phyloP scores from a whole-genome alignment of 2,329 filamentous ascomycete species.

The Neopestalotiopsis sp. region DNA sequence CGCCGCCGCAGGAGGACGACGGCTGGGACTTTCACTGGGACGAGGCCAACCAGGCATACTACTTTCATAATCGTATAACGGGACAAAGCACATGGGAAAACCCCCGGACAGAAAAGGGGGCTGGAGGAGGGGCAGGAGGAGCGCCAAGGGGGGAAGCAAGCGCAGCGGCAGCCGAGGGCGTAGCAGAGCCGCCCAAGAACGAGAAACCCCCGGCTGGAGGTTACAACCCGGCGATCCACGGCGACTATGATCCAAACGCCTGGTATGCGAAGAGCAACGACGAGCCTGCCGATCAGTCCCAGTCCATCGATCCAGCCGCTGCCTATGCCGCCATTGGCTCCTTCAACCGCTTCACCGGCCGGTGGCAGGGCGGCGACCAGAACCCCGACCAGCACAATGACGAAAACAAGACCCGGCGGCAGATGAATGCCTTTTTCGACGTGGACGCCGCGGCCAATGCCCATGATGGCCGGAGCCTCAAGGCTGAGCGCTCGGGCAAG shows the following conservation, averaged over 20 bases:
- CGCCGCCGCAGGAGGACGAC: slow-evolving; percentile 59
- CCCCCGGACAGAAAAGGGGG: slow-evolving; percentile 68
- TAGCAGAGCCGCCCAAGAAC: slow-evolving; percentile 37
- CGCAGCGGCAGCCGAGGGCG: slow-evolving; percentile 28
- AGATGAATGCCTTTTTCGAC: slow-evolving; percentile 95
- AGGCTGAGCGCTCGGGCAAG: slow-evolving; percentile 87
- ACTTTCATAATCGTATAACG: slow-evolving; percentile 86
- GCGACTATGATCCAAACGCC: slow-evolving; percentile 95
- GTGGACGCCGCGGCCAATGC: slow-evolving; percentile 91
- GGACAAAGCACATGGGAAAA: slow-evolving; percentile 83
- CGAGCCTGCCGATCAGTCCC: slow-evolving; percentile 40
- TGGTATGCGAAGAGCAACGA: slow-evolving; percentile 78
- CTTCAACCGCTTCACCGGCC: slow-evolving; percentile 93
- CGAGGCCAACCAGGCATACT: slow-evolving; percentile 69
- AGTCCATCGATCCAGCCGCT: slow-evolving; percentile 38
- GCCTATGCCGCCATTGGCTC: slow-evolving; percentile 72
- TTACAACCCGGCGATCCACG: slow-evolving; percentile 96
- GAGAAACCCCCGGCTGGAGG: slow-evolving; percentile 64
- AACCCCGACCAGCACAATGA: slow-evolving; percentile 81
- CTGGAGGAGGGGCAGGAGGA: slow-evolving; percentile 33
- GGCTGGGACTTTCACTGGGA: slow-evolving; percentile 89
- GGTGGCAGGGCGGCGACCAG: slow-evolving; percentile 73
- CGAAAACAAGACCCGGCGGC: slow-evolving; percentile 83
- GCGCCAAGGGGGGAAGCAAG: slow-evolving; percentile 7
- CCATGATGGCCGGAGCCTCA: slow-evolving; percentile 88